A percentile compares a stretch with the other conserved stretches of the same genome.
These are phyloP conservation scores for Linum trigynum DNA, from an alignment of 345 rosid species.

Conservation along the genomic window DNA sequence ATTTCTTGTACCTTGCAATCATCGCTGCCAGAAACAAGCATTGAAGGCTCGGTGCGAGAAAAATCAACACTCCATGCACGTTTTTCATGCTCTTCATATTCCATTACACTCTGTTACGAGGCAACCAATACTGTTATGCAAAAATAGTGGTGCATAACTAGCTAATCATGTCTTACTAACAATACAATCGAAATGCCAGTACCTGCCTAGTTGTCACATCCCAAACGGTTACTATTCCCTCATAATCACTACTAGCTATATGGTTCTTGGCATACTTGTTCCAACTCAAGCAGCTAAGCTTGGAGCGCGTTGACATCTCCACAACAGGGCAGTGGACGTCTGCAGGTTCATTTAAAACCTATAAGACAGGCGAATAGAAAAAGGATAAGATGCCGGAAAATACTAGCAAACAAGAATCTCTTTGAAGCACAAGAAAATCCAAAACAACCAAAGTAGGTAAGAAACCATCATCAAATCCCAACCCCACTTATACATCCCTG, in stretches of 20 bases:
- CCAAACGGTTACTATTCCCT: constrained; percentile 98
- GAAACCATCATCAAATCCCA: not conserved
- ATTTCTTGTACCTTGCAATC: constrained; percentile 69
- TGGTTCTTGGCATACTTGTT: constrained; percentile 82
- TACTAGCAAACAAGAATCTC: not conserved
- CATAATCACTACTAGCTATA: constrained; percentile 97
- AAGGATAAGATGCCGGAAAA: not conserved
- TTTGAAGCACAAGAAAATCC: not conserved
- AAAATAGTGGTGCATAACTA: not conserved
- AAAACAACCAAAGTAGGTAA: not conserved
- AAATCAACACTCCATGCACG: constrained; percentile 99
- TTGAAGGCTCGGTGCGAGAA: constrained; percentile 78
- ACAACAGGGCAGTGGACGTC: constrained; percentile 81
- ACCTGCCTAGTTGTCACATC: constrained; percentile 95
- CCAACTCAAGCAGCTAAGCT: constrained; percentile 98
- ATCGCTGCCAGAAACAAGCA: constrained; percentile 98
- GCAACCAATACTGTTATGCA: not conserved
- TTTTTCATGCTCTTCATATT: constrained; percentile 97
- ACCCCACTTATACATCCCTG: not conserved
- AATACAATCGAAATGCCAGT: constrained; percentile 1
- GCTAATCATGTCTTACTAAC: not conserved
- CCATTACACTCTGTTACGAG: constrained; percentile 68
- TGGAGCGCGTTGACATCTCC: constrained; percentile 95
- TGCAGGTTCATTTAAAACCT: constrained; percentile 76
- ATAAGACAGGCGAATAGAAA: constrained; percentile 18